phyloP scores from a whole-genome alignment of 306 rosid species.

The Urtica urens region DNA sequence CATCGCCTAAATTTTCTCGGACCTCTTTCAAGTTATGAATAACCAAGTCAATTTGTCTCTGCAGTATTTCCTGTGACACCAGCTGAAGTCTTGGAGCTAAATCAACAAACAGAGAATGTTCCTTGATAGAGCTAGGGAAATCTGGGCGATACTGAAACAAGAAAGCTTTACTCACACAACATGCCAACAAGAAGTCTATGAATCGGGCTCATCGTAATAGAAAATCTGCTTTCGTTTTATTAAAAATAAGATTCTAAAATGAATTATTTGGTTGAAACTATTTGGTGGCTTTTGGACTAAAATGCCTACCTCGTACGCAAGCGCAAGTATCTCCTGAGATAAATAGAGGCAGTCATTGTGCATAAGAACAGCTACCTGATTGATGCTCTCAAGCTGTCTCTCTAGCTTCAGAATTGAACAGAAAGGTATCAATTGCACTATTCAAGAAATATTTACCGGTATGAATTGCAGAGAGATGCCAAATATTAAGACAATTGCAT shows the following conservation, averaged over 20 bases:
- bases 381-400: constrained; percentile 81
- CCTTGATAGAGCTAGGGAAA: constrained; percentile 77
- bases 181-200: no score
- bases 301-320: constrained; percentile 75
- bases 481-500: no score
- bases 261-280: background rate
- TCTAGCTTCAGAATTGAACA: constrained; percentile 82
- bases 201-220: no score
- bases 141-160: constrained; percentile 64
- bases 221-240: no score
- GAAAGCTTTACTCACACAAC: background rate
- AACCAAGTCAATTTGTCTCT: constrained; percentile 73
- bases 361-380: constrained; percentile 77
- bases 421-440: no score
- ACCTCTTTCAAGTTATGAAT: constrained; percentile 82
- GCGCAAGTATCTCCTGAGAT: constrained; percentile 82
- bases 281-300: background rate
- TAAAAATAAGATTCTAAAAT: background rate
- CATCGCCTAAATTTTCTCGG: constrained; percentile 19
- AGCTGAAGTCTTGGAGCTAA: constrained; percentile 83
- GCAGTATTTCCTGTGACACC: constrained; percentile 73
- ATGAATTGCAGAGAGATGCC: no score
- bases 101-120: constrained; percentile 82
- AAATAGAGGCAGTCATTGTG: constrained; percentile 88
- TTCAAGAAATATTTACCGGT: no score